phyloP scores from a whole-genome alignment of 352 stramenopile genomes.

The Phytophthora foliorum region DNA sequence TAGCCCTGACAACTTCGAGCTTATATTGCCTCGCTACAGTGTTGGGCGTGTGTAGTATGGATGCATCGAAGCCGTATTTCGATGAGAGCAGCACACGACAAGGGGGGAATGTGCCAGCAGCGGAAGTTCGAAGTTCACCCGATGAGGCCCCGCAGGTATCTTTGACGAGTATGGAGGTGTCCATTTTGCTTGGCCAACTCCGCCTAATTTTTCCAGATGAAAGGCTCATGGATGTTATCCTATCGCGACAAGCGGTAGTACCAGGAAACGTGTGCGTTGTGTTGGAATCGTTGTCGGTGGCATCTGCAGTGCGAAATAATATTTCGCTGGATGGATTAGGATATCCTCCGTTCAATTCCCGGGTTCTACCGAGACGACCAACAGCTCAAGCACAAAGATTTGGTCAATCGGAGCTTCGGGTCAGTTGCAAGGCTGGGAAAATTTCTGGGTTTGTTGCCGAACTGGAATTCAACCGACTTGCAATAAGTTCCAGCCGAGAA shows the following conservation, averaged over 20 bases:
- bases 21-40: slow-evolving; percentile 54
- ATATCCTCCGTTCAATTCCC: slow-evolving; percentile 84
- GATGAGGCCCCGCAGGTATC: background rate
- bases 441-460: slow-evolving; percentile 52
- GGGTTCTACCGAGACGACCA: slow-evolving; percentile 61
- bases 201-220: slow-evolving; percentile 65
- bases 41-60: slow-evolving; percentile 8
- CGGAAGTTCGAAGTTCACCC: background rate
- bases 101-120: too few species aligned
- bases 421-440: slow-evolving; percentile 60
- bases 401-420: slow-evolving; percentile 47
- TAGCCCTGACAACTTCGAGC: slow-evolving; percentile 55
- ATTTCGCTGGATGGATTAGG: slow-evolving; percentile 76
- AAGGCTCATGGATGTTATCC: slow-evolving; percentile 41
- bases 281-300: slow-evolving; percentile 57
- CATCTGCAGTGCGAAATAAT: slow-evolving; percentile 54
- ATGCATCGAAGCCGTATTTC: background rate
- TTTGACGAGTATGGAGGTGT: slow-evolving; percentile 51
- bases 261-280: slow-evolving; percentile 50
- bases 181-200: slow-evolving; percentile 53
- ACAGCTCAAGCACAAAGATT: slow-evolving; percentile 57
- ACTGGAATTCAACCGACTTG: slow-evolving; percentile 24
- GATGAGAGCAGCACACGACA: background rate
- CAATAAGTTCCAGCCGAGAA: slow-evolving; percentile 2
- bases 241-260: slow-evolving; percentile 14